phyloP scores from a whole-genome alignment of 2,329 filamentous ascomycete genomes.

The Penicillium crustosum region DNA sequence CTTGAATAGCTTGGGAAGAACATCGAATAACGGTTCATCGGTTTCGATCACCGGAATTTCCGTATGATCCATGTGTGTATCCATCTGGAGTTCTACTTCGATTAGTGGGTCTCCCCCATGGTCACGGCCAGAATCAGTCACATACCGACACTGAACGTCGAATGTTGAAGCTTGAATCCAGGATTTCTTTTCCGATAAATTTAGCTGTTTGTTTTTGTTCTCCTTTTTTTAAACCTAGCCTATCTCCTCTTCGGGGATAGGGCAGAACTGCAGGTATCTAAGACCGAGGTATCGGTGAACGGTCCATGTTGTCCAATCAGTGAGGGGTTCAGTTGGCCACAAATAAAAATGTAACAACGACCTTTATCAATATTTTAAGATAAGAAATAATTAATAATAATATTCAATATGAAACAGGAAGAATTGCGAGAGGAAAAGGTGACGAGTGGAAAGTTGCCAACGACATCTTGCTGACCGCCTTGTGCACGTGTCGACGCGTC shows the following conservation, averaged over 20 bases:
- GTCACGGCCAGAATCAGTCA: not conserved
- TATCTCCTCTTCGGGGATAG: not conserved
- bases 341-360: not conserved
- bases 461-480: conserved; percentile 20
- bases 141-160: not conserved
- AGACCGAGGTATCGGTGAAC: conserved; percentile 1
- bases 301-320: not conserved
- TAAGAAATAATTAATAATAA: not conserved
- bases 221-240: not conserved
- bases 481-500: conserved; percentile 21
- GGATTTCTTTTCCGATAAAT: not conserved
- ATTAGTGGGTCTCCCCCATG: not conserved
- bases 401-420: not conserved
- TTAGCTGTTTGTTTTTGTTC: not conserved
- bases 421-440: not conserved
- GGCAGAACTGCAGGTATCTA: conserved; percentile 4
- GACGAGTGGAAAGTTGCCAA: conserved; percentile 1
- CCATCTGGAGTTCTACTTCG: not conserved
- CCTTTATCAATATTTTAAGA: not conserved
- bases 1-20: conserved; percentile 44
- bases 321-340: not conserved
- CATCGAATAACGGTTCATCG: conserved; percentile 40
- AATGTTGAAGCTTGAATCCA: not conserved
- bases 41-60: conserved; percentile 44
- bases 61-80: conserved; percentile 17